A percentile compares a stretch with the other conserved stretches of the same genome.
Conservation (phyloP, 805 yeast genomes). For the Komagataella pseudopastoris region DNA sequence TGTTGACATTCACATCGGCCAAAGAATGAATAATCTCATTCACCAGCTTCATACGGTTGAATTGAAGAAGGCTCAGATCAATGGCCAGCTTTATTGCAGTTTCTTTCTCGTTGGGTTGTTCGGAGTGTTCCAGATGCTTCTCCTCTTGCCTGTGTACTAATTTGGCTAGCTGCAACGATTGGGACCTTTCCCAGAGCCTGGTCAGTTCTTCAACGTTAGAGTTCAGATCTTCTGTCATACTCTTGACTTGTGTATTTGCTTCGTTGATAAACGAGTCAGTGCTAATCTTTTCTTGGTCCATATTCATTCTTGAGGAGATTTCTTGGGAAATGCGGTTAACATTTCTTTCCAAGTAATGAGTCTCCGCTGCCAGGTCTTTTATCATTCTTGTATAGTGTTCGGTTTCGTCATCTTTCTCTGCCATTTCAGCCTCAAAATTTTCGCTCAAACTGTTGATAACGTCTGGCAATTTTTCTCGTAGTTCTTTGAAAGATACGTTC, state of each 20-base stretch:
- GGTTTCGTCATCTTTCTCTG: slow-evolving; percentile 1
- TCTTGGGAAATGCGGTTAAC: not conserved
- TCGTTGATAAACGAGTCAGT: not conserved
- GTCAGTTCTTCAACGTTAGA: slow-evolving; percentile 21
- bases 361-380: not conserved
- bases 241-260: not conserved
- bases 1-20: slow-evolving; percentile 1
- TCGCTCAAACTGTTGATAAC: slow-evolving; percentile 1
- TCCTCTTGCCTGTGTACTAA: slow-evolving; percentile 40
- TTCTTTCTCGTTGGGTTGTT: slow-evolving; percentile 4
- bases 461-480: not conserved
- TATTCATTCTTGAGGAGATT: not conserved
- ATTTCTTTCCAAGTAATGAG: not conserved
- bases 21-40: slow-evolving; percentile 1
- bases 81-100: slow-evolving; percentile 16
- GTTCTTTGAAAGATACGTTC: not conserved
- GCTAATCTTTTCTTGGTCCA: not conserved
- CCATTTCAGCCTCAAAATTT: slow-evolving; percentile 3
- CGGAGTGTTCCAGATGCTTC: slow-evolving; percentile 3
- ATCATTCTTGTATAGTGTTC: not conserved
- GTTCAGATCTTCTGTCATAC: slow-evolving; percentile 8
- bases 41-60: slow-evolving; percentile 23
- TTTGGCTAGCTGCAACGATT: slow-evolving; percentile 46
- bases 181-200: slow-evolving; percentile 39
- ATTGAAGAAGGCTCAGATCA: slow-evolving; percentile 25